Evolutionary conservation across 2,329 filamentous ascomycete species (phyloP), one percentile per base, ranked within the genome.

Genomic region (Neonectria punicea): DNA sequence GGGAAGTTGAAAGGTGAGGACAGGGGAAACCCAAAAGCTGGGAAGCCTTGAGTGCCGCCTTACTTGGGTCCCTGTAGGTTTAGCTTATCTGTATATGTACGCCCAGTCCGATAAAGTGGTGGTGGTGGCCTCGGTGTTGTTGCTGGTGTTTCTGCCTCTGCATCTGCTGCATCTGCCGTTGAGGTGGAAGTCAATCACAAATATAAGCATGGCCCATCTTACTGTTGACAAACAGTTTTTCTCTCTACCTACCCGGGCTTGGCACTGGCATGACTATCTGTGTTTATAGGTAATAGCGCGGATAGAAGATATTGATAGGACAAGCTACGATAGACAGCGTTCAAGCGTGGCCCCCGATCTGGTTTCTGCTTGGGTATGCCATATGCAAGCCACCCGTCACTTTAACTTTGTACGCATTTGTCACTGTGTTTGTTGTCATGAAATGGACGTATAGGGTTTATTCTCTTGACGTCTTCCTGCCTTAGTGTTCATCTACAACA

Each of bases 71-170:
- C 55, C 36, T 61, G 57, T 65, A 56, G 57, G 36, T 47, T 47
- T 56, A 61, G 46, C 30, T 47, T 53, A 59, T 56, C 16, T 57
- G 57, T 61, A 57, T 30, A 59, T 60, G 51, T 56, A 56, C 28
- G 43, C 36, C n/a, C 54, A 49, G 43, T 43, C 54, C 20, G 34
- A 51, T 53, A 36, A 61, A 51, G 25, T 25, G 25, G 25, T 25
- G 25, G 46, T 28, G 11, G 43, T 22, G 41, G 18, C 22, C 16
- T 18, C 18, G 49, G 49, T 25, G 41, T 25, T 14, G 18, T 18
- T 46, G 25, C 44, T 47, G 49, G 49, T 25, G 41, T 25, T 30
- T 46, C 20, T 46, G 28, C 39, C 46, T 39, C 20, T 47, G 18
- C 49, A 30, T 47, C 39, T 53, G 25, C 16, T 53, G 25, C 41